Evolutionary conservation across 2,329 filamentous ascomycete genomes (phyloP).

Genomic region (Fusarium gaditjirri): DNA sequence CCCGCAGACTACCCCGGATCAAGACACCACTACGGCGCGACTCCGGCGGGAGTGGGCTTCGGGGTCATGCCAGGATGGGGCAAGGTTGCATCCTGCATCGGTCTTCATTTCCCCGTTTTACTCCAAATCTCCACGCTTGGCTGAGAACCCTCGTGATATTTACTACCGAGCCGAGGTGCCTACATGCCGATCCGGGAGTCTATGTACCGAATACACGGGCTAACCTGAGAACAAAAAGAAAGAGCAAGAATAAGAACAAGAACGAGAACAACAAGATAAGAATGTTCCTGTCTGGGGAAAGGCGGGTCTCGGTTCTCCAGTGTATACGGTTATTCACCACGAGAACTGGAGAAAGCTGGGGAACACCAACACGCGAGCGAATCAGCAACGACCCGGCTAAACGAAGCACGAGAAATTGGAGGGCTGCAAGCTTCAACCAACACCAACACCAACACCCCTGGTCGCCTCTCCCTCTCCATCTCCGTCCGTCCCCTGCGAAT

Average conservation of each 20-base stretch:
- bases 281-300: neutral
- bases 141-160: constrained; percentile 1
- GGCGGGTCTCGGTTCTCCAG: neutral
- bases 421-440: constrained; percentile 1
- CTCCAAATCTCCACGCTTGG: constrained; percentile 30
- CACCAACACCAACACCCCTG: too few relatives aligned
- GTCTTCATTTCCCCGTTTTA: constrained; percentile 36
- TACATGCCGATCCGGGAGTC: neutral
- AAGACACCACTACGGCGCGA: constrained; percentile 38
- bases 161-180: neutral
- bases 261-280: fast-evolving
- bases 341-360: constrained; percentile 21
- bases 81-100: constrained; percentile 31
- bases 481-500: constrained; percentile 4
- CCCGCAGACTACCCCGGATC: constrained; percentile 27
- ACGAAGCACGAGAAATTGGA: constrained; percentile 17
- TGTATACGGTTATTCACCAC: constrained; percentile 23
- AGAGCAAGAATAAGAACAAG: fast-evolving
- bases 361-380: constrained; percentile 6
- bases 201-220: neutral
- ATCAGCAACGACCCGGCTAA: constrained; percentile 13
- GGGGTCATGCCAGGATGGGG: constrained; percentile 17
- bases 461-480: neutral
- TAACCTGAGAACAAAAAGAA: fast-evolving
- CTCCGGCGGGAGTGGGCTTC: constrained; percentile 23